Conservation (phyloP, 805 yeast species). For the Cyberlindnera bimundalis region DNA sequence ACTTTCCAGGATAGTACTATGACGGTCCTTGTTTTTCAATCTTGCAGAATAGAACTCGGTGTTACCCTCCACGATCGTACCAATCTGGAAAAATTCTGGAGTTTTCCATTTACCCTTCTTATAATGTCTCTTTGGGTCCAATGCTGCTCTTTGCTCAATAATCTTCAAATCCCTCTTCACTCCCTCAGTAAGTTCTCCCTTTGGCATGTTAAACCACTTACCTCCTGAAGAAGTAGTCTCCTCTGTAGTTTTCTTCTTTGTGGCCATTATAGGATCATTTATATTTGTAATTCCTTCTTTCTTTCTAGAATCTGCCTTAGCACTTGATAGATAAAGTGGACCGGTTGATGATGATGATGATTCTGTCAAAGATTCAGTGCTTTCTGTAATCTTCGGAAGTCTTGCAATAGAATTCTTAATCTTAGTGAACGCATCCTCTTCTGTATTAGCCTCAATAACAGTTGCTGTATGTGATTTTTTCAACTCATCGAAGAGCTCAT, state of each 20-base stretch:
- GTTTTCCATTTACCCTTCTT: constrained; percentile 77
- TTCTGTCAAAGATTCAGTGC: constrained; percentile 19
- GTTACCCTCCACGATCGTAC: constrained; percentile 81
- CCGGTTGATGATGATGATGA: constrained; percentile 16
- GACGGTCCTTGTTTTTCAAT: constrained; percentile 67
- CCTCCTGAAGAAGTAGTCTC: constrained; percentile 40
- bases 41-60: constrained; percentile 72
- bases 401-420: constrained; percentile 35
- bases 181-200: constrained; percentile 66
- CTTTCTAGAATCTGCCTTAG: constrained; percentile 8
- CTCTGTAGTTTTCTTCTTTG: constrained; percentile 14
- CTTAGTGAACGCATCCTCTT: constrained; percentile 32
- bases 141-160: constrained; percentile 80
- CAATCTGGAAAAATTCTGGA: constrained; percentile 82
- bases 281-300: constrained; percentile 31
- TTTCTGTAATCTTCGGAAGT: constrained; percentile 38
- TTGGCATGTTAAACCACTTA: constrained; percentile 80
- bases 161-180: constrained; percentile 74
- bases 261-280: constrained; percentile 44
- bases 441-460: constrained; percentile 14
- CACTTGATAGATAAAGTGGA: constrained; percentile 9
- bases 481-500: constrained; percentile 34
- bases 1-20: constrained; percentile 77
- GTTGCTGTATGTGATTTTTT: constrained; percentile 12
- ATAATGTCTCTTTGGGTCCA: constrained; percentile 95